These are phyloP conservation scores for Boletus sp. DNA, from an alignment of 768 basidiomycete genomes.

Conservation along the genomic window DNA sequence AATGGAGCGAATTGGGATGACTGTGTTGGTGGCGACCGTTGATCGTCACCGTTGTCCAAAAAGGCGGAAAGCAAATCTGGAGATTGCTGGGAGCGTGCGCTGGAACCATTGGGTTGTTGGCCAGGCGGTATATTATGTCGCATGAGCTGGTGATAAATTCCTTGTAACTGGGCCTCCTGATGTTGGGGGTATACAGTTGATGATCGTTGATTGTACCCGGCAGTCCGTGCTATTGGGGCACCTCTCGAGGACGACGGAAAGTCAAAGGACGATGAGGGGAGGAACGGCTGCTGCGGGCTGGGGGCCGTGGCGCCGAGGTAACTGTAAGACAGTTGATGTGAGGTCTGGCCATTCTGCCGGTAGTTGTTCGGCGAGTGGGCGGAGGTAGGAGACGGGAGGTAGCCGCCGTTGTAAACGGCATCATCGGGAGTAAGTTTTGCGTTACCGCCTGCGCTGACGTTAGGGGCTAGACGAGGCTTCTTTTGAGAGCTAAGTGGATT, in stretches of 20 bases:
- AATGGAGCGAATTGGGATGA: conserved; percentile 25
- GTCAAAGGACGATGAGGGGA: conserved; percentile 27
- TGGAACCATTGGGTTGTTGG: conserved; percentile 15
- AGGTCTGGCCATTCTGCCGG: conserved; percentile 27
- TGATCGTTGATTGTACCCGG: conserved; percentile 26
- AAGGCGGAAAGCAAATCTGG: conserved; percentile 30
- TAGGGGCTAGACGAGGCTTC: conserved; percentile 30
- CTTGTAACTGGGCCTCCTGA: conserved; percentile 30
- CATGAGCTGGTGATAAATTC: conserved; percentile 31
- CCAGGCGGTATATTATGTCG: conserved; percentile 24
- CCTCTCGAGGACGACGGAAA: conserved; percentile 30
- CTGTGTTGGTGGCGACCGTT: conserved; percentile 20
- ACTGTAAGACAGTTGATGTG: conserved; percentile 27
- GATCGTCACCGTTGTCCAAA: conserved; percentile 29
- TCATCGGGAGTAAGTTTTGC: conserved; percentile 28
- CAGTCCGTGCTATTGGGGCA: conserved; percentile 18
- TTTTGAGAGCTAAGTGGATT: conserved; percentile 26
- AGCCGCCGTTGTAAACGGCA: conserved; percentile 28
- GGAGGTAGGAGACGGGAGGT: conserved; percentile 31
- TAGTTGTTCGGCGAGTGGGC: conserved; percentile 26
- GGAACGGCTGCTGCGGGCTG: conserved; percentile 21
- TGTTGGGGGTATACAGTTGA: conserved; percentile 25
- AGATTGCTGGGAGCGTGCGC: conserved; percentile 23
- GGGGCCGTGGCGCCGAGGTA: conserved; percentile 20
- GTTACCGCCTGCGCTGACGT: conserved; percentile 17